Evolutionary conservation across 768 basidiomycete genomes (phyloP).

Genomic region (Mycena haematopus): DNA sequence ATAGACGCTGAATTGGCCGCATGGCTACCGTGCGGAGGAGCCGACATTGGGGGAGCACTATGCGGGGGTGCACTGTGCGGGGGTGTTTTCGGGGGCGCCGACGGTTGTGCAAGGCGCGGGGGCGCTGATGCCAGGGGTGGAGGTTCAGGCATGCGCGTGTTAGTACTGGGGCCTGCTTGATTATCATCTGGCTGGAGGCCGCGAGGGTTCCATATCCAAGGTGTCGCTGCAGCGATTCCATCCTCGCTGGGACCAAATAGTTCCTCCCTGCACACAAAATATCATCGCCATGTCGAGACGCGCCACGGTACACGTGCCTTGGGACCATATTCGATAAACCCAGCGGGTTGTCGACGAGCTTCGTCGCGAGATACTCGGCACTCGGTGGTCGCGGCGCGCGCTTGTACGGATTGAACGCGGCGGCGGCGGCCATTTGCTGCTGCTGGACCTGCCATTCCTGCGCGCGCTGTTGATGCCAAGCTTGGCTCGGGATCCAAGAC

Average conservation of each 20-base stretch:
- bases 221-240: constrained; percentile 54
- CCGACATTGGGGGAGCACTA: constrained; percentile 14
- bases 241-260: constrained; percentile 39
- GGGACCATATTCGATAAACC: constrained; percentile 71
- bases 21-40: constrained; percentile 8
- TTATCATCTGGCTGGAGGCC: constrained; percentile 44
- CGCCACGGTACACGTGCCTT: constrained; percentile 49
- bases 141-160: constrained; percentile 14
- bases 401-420: constrained; percentile 66
- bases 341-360: constrained; percentile 66
- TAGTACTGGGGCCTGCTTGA: constrained; percentile 27
- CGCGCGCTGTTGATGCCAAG: constrained; percentile 45
- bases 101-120: no score
- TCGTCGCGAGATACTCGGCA: constrained; percentile 67
- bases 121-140: constrained; percentile 17
- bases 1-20: constrained; percentile 5
- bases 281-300: constrained; percentile 18
- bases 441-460: constrained; percentile 33
- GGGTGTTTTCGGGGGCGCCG: no score
- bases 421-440: constrained; percentile 35
- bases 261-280: constrained; percentile 38
- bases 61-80: no score
- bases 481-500: constrained; percentile 47
- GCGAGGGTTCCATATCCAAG: constrained; percentile 77
- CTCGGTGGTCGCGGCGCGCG: constrained; percentile 65